phyloP scores from a whole-genome alignment of 1,284 basidiomycete species.

The Polyporus tsugae region DNA sequence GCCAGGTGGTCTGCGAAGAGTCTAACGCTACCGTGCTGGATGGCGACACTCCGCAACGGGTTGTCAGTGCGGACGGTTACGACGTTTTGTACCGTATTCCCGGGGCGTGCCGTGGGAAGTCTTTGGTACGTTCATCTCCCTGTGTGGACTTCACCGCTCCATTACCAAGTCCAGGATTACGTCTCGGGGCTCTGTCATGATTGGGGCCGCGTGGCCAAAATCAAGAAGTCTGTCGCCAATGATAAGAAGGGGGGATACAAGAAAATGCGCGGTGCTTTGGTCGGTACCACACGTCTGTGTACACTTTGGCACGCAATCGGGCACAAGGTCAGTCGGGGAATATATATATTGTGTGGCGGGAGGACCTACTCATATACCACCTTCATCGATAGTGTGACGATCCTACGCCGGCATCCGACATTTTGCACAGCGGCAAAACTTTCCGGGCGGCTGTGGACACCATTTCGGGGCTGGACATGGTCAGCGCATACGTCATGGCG shows the following conservation, averaged over 20 bases:
- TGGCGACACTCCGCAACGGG: background rate
- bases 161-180: background rate
- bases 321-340: background rate
- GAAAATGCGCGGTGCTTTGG: background rate
- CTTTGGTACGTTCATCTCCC: background rate
- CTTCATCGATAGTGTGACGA: background rate
- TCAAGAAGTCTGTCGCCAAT: background rate
- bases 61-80: background rate
- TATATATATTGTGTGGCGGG: too few relatives aligned
- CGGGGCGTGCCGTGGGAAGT: background rate
- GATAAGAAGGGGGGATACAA: background rate
- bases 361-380: too few relatives aligned
- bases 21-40: background rate
- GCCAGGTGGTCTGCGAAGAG: background rate
- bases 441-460: background rate
- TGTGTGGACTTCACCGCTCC: too few relatives aligned
- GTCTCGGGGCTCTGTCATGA: background rate
- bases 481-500: background rate
- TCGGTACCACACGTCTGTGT: background rate
- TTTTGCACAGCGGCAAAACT: background rate
- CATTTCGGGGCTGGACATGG: background rate
- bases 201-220: background rate
- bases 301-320: background rate
- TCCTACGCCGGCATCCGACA: background rate
- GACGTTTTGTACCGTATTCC: background rate